Evolutionary conservation across 2,329 filamentous ascomycete species (phyloP).

Genomic region (Blastomyces emzantsi): DNA sequence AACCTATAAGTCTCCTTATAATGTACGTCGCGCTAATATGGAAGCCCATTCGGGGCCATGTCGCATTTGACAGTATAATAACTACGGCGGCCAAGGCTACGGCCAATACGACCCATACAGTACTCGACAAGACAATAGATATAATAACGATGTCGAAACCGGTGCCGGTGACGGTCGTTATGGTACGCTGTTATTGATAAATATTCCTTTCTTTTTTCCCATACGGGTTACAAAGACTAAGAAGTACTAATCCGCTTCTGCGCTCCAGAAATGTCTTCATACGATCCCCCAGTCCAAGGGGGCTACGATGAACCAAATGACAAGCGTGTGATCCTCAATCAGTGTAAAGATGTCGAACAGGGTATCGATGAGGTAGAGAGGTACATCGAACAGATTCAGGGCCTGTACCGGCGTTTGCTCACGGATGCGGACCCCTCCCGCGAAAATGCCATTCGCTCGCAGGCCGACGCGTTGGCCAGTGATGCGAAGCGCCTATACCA

Average conservation of each 20-base stretch:
- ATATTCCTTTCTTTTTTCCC: neutral
- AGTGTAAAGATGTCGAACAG: slow-evolving; percentile 70
- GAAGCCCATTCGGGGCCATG: slow-evolving; percentile 13
- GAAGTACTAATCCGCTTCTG: neutral
- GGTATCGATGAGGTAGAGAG: slow-evolving; percentile 65
- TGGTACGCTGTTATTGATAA: neutral
- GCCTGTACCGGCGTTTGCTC: slow-evolving; percentile 62
- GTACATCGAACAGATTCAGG: slow-evolving; percentile 62
- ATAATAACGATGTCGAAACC: slow-evolving; percentile 26
- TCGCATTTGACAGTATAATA: slow-evolving; percentile 20
- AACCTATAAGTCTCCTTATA: neutral
- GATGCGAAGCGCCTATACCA: slow-evolving; percentile 81
- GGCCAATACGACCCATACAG: slow-evolving; percentile 50
- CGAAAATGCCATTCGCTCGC: slow-evolving; percentile 55
- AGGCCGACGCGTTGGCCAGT: slow-evolving; percentile 63
- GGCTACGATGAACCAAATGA: slow-evolving; percentile 36
- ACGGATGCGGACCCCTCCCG: slow-evolving; percentile 64
- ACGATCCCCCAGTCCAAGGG: slow-evolving; percentile 24
- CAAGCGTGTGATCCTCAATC: slow-evolving; percentile 71
- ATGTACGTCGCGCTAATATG: neutral
- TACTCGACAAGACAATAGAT: slow-evolving; percentile 26
- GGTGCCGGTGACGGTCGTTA: slow-evolving; percentile 24
- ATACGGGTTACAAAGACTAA: neutral
- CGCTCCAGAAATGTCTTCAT: slow-evolving; percentile 35
- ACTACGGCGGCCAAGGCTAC: slow-evolving; percentile 34